Base-by-base conservation (phyloP, 192 early-diverging fungal genomes). In the Geranomyces michiganensis region DNA sequence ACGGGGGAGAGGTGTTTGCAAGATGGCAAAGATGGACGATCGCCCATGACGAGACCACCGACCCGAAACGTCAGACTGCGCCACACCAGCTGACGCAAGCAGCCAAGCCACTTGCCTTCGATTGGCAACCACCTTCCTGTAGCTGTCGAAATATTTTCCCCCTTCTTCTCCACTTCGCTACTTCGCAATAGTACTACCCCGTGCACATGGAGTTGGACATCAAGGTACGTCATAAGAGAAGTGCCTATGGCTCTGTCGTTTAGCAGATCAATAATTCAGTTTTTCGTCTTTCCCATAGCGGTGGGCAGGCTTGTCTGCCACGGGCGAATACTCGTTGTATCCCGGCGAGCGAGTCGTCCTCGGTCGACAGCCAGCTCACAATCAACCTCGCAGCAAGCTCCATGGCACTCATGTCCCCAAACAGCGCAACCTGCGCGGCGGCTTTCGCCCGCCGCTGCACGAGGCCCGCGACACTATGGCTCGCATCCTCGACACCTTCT, bases 311-410 rank as follows among this genome's bases (percentile, higher is more conserved):
- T 41, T 64, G 15, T 64, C 62, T 9, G 10, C 62, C n/a, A 31
- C 32, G 2, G 62, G 62, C 62, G 41, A 64, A 64, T 36, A 45
- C 44, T 21, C 62, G 33, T 21, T 45, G 5, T 70, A 70, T 31
- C 68, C 68, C 45, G 68, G 68, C 22, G 55, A 70, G 33, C 68
- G 68, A 29, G 55, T 59, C n/a, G 43, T 46, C 58, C 36, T 70
- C 22, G 33, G 30, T 30, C 48, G 45, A 6, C 68, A 19, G 9
- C 17, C 21, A 8, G 43, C 31, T 21, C 21, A 41, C n/a, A 24
- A 26, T 19, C 43, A 32, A 12, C 9, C 26, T 3, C 43, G 56
- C 30, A n/a, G n/a, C n/a, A 56, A 0, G 14, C 21, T 55, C 51
- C 46, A 41, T 12, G 19, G 15, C 19, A 22, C 26, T 1, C 51